A percentile compares a stretch with the other conserved stretches of the same genome.
phyloP scores from a whole-genome alignment of 192 early-diverging fungal genomes.

The Coemansia sp. region DNA sequence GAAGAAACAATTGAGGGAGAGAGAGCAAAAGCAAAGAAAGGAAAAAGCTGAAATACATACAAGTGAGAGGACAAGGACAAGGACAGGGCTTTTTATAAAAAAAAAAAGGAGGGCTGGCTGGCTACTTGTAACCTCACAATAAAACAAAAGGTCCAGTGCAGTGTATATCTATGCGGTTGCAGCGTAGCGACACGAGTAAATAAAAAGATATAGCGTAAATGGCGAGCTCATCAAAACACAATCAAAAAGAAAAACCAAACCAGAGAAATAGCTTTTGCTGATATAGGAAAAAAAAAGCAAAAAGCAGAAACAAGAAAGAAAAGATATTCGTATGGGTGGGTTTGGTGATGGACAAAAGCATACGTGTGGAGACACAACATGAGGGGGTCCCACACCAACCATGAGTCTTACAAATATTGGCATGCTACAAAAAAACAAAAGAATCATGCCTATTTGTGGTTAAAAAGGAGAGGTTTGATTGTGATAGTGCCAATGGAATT shows the following conservation, averaged over 20 bases:
- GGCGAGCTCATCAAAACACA: not conserved
- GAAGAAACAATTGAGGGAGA: not conserved
- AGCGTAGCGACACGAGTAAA: not conserved
- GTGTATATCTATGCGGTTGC: not conserved
- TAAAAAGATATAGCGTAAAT: not conserved
- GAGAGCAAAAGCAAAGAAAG: not conserved
- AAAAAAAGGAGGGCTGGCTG: not conserved
- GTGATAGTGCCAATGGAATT: not conserved
- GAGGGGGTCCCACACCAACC: slow-evolving; percentile 5
- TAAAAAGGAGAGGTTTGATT: not conserved
- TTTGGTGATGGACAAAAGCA: not conserved
- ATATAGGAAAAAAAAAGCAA: not conserved
- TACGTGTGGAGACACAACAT: slow-evolving; percentile 2
- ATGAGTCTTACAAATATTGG: slow-evolving; percentile 5
- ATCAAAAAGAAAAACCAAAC: not conserved
- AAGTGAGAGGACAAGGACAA: not conserved
- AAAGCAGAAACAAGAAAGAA: not conserved
- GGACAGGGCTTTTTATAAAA: not conserved
- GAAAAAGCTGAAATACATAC: not conserved
- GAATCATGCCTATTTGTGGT: not conserved
- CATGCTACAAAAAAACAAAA: not conserved
- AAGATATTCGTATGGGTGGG: not conserved
- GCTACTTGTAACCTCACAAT: not conserved
- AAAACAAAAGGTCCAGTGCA: not conserved
- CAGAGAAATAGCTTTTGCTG: not conserved